phyloP scores from a whole-genome alignment of 331 rosid species.

The Rosa hybrid region DNA sequence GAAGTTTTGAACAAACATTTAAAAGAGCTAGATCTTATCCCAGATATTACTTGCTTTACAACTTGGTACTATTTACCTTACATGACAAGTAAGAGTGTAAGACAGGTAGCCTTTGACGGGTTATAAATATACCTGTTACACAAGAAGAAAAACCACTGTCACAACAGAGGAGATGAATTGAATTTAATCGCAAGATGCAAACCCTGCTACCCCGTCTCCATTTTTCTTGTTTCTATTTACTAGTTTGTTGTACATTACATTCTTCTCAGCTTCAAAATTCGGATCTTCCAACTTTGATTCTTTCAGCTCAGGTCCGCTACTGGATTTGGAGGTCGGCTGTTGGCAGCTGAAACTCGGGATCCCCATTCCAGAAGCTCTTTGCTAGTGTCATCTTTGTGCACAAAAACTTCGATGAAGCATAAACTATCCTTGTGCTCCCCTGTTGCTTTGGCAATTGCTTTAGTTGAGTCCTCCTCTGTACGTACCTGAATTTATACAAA shows the following conservation, averaged over 20 bases:
- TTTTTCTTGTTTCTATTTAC: not conserved
- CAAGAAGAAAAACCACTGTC: not conserved
- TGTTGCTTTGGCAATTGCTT: constrained; percentile 62
- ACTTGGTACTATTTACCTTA: not conserved
- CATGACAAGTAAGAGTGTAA: not conserved
- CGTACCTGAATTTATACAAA: constrained; percentile 48
- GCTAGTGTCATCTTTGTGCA: constrained; percentile 86
- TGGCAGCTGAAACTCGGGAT: constrained; percentile 85
- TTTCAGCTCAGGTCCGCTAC: constrained; percentile 24
- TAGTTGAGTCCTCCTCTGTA: constrained; percentile 63
- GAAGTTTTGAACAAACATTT: not conserved
- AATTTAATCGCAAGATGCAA: not conserved
- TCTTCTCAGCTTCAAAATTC: not conserved
- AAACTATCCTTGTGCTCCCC: constrained; percentile 58
- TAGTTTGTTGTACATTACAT: not conserved
- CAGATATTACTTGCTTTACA: not conserved
- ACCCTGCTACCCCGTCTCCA: not conserved
- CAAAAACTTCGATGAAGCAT: constrained; percentile 72
- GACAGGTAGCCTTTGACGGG: not conserved
- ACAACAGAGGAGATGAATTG: constrained; percentile 7
- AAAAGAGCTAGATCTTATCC: no score
- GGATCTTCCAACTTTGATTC: constrained; percentile 9
- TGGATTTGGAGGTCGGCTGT: constrained; percentile 85
- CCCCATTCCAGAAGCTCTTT: constrained; percentile 97
- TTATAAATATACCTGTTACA: not conserved